Conservation (phyloP, 768 basidiomycete species). For the Naganishia kalamii region DNA sequence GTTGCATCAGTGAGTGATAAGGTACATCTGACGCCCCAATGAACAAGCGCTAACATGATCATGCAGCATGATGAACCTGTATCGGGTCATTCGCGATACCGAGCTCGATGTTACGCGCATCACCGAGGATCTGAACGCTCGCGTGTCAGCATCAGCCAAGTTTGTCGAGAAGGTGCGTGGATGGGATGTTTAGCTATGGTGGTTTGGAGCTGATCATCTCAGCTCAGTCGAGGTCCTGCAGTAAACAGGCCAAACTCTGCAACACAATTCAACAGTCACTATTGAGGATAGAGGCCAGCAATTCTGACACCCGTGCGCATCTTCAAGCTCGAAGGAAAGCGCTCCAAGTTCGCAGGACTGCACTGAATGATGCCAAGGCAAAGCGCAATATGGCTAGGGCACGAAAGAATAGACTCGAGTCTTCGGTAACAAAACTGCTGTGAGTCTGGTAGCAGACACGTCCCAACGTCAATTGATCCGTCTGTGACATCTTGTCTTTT, state of each 20-base stretch:
- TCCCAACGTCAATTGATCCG: neutral
- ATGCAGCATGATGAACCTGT: constrained; percentile 50
- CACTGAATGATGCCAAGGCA: neutral
- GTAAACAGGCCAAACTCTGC: neutral
- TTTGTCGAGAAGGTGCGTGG: neutral
- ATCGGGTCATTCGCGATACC: constrained; percentile 50
- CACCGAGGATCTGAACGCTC: constrained; percentile 47
- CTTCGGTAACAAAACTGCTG: neutral
- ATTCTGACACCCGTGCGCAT: neutral
- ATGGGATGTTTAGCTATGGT: neutral
- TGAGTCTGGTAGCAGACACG: neutral
- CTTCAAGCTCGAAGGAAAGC: neutral
- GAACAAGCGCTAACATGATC: neutral
- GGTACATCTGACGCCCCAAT: neutral
- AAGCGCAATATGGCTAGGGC: neutral
- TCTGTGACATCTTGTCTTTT: neutral
- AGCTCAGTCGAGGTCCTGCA: neutral
- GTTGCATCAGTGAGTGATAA: constrained; percentile 7
- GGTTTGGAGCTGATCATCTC: neutral
- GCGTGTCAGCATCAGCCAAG: neutral
- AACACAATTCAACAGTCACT: neutral
- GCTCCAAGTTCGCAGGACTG: neutral
- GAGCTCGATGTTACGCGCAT: constrained; percentile 49
- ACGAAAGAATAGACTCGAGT: neutral
- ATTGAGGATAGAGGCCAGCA: neutral